Conservation (phyloP, 495 filamentous ascomycete species). For the Trichodelitschia bisporula region DNA sequence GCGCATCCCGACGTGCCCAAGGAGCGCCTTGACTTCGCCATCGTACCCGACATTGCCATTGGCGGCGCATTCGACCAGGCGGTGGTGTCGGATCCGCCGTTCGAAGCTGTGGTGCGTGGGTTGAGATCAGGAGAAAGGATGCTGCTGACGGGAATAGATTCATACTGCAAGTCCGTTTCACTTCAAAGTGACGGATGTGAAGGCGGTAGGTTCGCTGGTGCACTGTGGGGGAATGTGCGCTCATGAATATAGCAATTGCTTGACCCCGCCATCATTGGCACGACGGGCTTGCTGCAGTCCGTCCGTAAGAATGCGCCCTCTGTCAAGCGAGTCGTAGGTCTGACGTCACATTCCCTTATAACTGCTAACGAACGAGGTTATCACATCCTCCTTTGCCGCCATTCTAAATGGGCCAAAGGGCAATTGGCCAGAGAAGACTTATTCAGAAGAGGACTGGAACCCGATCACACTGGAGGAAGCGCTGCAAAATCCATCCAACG, state of each 20-base stretch:
- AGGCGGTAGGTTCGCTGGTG: too few relatives aligned
- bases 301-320: slow-evolving; percentile 47
- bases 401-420: slow-evolving; percentile 30
- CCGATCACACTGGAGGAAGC: slow-evolving; percentile 52
- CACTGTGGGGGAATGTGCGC: slow-evolving; percentile 11
- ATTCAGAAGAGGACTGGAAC: slow-evolving; percentile 62
- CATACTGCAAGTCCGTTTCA: slow-evolving; percentile 83
- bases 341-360: not conserved
- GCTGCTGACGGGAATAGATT: too few relatives aligned
- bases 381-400: slow-evolving; percentile 71
- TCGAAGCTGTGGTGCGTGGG: slow-evolving; percentile 68
- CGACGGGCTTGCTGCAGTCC: slow-evolving; percentile 51
- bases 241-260: slow-evolving; percentile 51
- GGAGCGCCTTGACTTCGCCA: slow-evolving; percentile 44
- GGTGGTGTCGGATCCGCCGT: slow-evolving; percentile 41
- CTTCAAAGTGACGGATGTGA: slow-evolving; percentile 35
- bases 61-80: slow-evolving; percentile 59
- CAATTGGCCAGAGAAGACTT: slow-evolving; percentile 27
- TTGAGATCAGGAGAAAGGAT: too few relatives aligned
- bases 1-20: slow-evolving; percentile 33
- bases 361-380: slow-evolving; percentile 14
- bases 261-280: slow-evolving; percentile 69
- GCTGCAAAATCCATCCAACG: slow-evolving; percentile 23
- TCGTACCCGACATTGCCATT: slow-evolving; percentile 65
- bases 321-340: slow-evolving; percentile 43